phyloP scores from a whole-genome alignment of 2,329 filamentous ascomycete genomes.

The Escovopsis weberi region DNA sequence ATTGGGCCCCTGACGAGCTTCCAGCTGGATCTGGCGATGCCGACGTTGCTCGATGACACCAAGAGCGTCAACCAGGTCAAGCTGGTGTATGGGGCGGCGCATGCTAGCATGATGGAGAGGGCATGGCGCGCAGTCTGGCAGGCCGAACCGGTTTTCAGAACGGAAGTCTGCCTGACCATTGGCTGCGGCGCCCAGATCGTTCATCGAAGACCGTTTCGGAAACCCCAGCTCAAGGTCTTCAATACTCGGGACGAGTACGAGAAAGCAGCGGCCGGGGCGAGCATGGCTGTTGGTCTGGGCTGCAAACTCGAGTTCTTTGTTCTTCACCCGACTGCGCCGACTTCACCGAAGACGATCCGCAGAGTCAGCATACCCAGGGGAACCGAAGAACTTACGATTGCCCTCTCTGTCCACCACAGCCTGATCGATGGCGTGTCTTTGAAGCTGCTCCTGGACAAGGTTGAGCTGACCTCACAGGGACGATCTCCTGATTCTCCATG shows the following conservation, averaged over 20 bases:
- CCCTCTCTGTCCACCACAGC: constrained; percentile 3
- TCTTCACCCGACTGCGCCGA: neutral
- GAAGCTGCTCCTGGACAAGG: neutral
- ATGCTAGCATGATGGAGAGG: constrained; percentile 1
- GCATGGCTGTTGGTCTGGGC: neutral
- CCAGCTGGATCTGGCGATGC: constrained; percentile 1
- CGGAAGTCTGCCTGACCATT: constrained; percentile 1
- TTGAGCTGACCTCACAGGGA: constrained; percentile 1
- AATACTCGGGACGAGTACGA: neutral
- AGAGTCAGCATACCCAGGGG: neutral
- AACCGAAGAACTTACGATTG: neutral
- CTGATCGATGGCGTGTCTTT: constrained; percentile 4
- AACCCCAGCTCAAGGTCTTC: neutral
- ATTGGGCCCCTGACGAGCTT: constrained; percentile 3
- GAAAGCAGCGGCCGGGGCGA: neutral
- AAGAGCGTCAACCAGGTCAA: constrained; percentile 3
- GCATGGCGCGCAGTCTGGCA: constrained; percentile 4
- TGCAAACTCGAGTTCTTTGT: neutral
- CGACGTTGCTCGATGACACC: neutral
- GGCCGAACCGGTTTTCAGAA: constrained; percentile 2
- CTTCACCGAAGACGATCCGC: neutral
- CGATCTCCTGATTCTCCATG: neutral
- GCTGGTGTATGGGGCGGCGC: neutral
- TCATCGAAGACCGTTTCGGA: constrained; percentile 1
- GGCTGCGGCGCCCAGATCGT: constrained; percentile 3